These are phyloP conservation scores for Ustanciosporium gigantosporum DNA, from an alignment of 1,284 basidiomycete species.

Conservation along the genomic window DNA sequence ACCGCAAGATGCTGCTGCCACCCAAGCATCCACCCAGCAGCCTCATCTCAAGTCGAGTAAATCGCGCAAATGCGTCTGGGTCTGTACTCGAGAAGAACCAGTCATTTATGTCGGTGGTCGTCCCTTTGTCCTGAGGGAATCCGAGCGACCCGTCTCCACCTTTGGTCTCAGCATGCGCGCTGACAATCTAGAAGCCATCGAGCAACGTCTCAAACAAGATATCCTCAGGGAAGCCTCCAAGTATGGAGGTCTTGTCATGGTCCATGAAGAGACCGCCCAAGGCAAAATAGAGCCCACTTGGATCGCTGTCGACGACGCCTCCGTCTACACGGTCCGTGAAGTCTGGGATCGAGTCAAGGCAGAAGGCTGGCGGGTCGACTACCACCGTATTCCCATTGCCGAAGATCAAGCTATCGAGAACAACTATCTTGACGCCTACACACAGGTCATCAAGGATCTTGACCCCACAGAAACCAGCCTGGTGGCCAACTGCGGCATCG, in stretches of 20 bases:
- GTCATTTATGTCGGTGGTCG: constrained; percentile 93
- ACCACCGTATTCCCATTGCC: constrained; percentile 83
- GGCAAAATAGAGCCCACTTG: constrained; percentile 74
- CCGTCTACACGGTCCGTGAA: constrained; percentile 85
- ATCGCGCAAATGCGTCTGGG: constrained; percentile 63
- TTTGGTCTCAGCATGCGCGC: constrained; percentile 86
- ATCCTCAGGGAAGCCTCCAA: constrained; percentile 86
- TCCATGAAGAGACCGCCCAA: constrained; percentile 74
- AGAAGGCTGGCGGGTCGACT: constrained; percentile 80
- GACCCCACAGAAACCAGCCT: constrained; percentile 81
- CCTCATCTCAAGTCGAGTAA: background rate
- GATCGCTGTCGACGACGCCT: constrained; percentile 84
- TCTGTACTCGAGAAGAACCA: constrained; percentile 73
- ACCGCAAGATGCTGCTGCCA: background rate
- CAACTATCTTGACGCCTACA: constrained; percentile 78
- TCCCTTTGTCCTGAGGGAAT: constrained; percentile 94
- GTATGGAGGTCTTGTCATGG: constrained; percentile 86
- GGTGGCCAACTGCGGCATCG: constrained; percentile 97
- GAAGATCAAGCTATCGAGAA: constrained; percentile 58
- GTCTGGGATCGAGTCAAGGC: constrained; percentile 71
- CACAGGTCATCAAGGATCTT: constrained; percentile 77
- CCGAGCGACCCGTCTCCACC: constrained; percentile 78
- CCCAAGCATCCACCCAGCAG: background rate
- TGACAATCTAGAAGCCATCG: constrained; percentile 93
- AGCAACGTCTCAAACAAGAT: constrained; percentile 80